Conservation (phyloP, 495 filamentous ascomycete genomes). For the Tuber borchii region DNA sequence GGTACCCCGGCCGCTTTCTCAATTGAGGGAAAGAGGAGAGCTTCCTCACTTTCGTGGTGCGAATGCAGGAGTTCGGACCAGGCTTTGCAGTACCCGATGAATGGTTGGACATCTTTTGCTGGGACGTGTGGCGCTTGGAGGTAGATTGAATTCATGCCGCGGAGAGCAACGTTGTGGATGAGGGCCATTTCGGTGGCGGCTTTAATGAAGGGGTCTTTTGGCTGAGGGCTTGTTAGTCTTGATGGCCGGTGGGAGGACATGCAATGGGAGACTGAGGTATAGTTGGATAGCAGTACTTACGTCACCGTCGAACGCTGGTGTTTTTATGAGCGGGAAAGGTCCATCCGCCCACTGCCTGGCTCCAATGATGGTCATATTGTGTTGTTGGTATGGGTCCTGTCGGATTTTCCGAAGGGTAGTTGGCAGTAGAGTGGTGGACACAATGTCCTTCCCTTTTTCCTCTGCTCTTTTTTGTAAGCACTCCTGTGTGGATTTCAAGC, state of each 20-base stretch:
- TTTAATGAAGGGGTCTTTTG: conserved; percentile 39
- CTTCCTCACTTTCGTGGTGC: conserved; percentile 49
- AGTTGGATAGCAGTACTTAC: conserved; percentile 5
- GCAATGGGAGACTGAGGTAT: background rate
- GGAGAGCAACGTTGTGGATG: conserved; percentile 49
- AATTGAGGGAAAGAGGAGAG: conserved; percentile 46
- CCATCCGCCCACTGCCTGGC: conserved; percentile 48
- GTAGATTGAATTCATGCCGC: conserved; percentile 50
- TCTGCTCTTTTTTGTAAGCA: background rate
- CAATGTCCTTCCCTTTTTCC: background rate
- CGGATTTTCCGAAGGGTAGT: background rate
- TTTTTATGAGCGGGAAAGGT: conserved; percentile 48
- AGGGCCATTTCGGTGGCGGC: conserved; percentile 46
- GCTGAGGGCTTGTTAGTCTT: conserved; percentile 6
- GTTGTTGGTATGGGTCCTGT: background rate
- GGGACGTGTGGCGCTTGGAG: conserved; percentile 47
- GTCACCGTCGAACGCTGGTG: conserved; percentile 44
- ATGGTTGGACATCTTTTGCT: conserved; percentile 39
- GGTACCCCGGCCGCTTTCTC: conserved; percentile 43
- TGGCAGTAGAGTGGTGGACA: background rate
- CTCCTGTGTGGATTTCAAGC: too few species aligned
- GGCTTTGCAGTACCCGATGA: conserved; percentile 45
- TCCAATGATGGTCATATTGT: conserved; percentile 16
- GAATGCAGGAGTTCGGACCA: conserved; percentile 43
- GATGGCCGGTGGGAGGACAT: background rate